Conservation (phyloP, 176 grass and related monocot species). For the Juncus effusus region DNA sequence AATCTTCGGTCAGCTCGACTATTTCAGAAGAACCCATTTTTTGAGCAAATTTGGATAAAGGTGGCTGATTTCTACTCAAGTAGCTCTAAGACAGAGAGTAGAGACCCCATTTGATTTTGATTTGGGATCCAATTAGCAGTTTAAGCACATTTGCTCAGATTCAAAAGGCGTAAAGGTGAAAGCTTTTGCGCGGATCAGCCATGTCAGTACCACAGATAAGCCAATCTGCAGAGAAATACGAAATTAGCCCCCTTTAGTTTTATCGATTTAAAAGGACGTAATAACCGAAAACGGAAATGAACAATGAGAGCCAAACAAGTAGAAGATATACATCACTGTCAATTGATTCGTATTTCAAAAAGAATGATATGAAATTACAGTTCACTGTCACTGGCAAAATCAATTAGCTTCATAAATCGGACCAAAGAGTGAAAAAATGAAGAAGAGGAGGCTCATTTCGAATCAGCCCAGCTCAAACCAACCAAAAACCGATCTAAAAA, state of each 20-base stretch:
- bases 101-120: constrained; percentile 18
- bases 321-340: constrained; percentile 13
- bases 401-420: constrained; percentile 12
- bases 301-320: constrained; percentile 7
- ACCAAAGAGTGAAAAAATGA: neutral
- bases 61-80: neutral
- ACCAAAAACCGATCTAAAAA: neutral
- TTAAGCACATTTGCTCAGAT: neutral
- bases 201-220: too few species aligned
- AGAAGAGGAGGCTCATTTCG: neutral
- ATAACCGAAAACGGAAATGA: neutral
- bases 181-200: neutral
- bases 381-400: neutral
- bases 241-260: neutral
- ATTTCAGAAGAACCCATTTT: constrained; percentile 88
- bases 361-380: too few species aligned
- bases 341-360: neutral
- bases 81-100: neutral
- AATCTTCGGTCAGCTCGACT: constrained; percentile 62
- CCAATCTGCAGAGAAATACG: constrained; percentile 12
- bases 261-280: neutral
- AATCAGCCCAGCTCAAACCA: constrained; percentile 4
- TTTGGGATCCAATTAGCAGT: neutral
- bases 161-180: neutral
- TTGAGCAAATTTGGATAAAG: constrained; percentile 1